phyloP scores from a whole-genome alignment of 495 filamentous ascomycete species.

The Hyaloscypha variabilis region DNA sequence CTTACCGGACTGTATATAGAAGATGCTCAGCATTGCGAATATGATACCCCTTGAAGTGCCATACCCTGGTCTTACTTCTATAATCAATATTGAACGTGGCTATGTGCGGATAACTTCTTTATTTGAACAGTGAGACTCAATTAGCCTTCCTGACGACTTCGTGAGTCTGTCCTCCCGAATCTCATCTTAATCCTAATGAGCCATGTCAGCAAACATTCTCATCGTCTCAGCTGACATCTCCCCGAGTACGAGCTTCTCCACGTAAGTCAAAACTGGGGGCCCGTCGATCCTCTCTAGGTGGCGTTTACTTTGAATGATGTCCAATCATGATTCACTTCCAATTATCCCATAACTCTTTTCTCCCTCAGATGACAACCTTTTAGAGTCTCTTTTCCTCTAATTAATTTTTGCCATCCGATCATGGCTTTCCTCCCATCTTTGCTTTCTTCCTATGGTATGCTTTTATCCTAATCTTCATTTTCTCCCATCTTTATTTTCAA shows the following conservation, averaged over 20 bases:
- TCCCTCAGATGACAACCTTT: slow-evolving; percentile 1
- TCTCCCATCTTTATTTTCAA: too few relatives aligned
- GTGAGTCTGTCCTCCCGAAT: background rate
- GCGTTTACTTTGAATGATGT: background rate
- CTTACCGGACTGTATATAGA: slow-evolving; percentile 6
- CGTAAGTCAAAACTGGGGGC: background rate
- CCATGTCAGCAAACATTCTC: background rate
- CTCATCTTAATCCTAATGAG: background rate
- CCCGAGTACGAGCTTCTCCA: background rate
- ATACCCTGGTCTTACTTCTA: too few relatives aligned
- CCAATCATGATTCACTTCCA: too few relatives aligned
- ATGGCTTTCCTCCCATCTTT: background rate
- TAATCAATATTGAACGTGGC: too few relatives aligned
- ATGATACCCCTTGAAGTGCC: slow-evolving; percentile 6
- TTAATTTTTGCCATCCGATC: background rate
- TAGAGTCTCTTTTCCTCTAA: slow-evolving; percentile 1
- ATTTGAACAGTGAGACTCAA: too few relatives aligned
- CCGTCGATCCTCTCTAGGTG: background rate
- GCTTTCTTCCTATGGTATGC: background rate
- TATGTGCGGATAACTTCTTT: too few relatives aligned
- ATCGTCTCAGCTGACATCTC: background rate
- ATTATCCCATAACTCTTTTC: too few relatives aligned
- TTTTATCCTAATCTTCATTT: background rate
- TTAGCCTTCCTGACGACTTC: background rate
- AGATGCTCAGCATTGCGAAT: background rate